Conservation (phyloP, 768 basidiomycete species). For the Trichaptum fuscoviolaceum region DNA sequence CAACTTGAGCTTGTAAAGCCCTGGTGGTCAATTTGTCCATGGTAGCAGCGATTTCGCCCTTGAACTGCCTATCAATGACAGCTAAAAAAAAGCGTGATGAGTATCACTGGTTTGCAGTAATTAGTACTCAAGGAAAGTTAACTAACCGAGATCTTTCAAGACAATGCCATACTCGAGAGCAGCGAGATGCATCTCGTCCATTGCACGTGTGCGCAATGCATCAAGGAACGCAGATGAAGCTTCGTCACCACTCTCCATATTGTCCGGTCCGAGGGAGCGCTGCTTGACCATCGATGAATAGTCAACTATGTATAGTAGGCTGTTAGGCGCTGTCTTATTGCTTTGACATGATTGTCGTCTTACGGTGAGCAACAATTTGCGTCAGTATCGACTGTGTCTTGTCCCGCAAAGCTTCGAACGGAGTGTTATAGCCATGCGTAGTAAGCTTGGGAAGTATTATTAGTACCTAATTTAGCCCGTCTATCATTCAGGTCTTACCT, state of each 20-base stretch:
- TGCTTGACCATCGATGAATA: slow-evolving; percentile 71
- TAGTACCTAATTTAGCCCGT: too few species aligned
- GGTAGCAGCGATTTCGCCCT: slow-evolving; percentile 79
- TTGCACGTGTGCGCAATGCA: slow-evolving; percentile 73
- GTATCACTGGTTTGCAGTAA: background rate
- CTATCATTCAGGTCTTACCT: slow-evolving; percentile 23
- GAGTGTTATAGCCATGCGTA: slow-evolving; percentile 79
- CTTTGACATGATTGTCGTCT: slow-evolving; percentile 20
- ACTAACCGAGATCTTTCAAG: slow-evolving; percentile 56
- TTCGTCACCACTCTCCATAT: slow-evolving; percentile 62
- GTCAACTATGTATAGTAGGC: slow-evolving; percentile 44
- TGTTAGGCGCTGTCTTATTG: too few species aligned
- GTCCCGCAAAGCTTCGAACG: slow-evolving; percentile 71
- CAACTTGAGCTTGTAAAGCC: slow-evolving; percentile 82
- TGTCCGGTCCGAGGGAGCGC: slow-evolving; percentile 71
- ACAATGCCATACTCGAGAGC: slow-evolving; percentile 82
- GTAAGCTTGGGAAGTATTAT: too few species aligned
- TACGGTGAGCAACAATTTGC: slow-evolving; percentile 77
- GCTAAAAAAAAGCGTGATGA: slow-evolving; percentile 28
- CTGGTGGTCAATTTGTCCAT: slow-evolving; percentile 85
- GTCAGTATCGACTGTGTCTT: slow-evolving; percentile 86
- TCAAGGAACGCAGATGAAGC: slow-evolving; percentile 65
- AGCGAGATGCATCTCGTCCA: slow-evolving; percentile 82
- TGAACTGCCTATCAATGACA: slow-evolving; percentile 84
- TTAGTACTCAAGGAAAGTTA: background rate